These are phyloP conservation scores for Begonia masoniana DNA, from an alignment of 306 rosid species.

Conservation along the genomic window DNA sequence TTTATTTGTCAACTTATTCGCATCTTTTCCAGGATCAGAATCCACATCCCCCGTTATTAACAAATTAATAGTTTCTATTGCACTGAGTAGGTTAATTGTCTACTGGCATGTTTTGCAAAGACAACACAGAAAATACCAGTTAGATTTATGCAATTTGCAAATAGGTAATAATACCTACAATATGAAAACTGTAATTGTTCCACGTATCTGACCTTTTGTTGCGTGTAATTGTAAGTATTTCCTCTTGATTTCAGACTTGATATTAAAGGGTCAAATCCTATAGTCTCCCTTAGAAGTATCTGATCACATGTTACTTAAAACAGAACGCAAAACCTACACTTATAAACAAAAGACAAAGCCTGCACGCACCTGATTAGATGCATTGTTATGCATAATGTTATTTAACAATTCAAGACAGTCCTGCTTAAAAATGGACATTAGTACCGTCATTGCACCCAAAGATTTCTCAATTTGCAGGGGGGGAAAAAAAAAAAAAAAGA, in stretches of 20 bases:
- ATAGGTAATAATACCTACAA: neutral
- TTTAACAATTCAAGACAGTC: slow-evolving; percentile 83
- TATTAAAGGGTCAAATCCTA: slow-evolving; percentile 72
- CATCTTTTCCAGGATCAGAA: slow-evolving; percentile 65
- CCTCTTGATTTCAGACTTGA: slow-evolving; percentile 70
- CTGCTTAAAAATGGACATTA: slow-evolving; percentile 32
- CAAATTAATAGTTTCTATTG: slow-evolving; percentile 65
- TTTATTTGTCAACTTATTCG: slow-evolving; percentile 62
- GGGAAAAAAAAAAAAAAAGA: neutral
- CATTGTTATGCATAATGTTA: slow-evolving; percentile 61
- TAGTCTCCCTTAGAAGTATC: slow-evolving; percentile 81
- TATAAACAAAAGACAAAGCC: slow-evolving; percentile 9
- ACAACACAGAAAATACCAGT: slow-evolving; percentile 34
- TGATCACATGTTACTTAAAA: slow-evolving; percentile 18
- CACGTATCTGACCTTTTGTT: slow-evolving; percentile 79
- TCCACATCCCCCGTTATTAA: slow-evolving; percentile 62
- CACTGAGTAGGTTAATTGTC: slow-evolving; percentile 88
- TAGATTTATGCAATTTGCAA: slow-evolving; percentile 17
- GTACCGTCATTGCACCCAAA: slow-evolving; percentile 10
- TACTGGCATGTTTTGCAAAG: slow-evolving; percentile 59
- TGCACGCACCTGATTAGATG: slow-evolving; percentile 75
- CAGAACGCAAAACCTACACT: slow-evolving; percentile 10
- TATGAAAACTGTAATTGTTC: slow-evolving; percentile 15
- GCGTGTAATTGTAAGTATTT: slow-evolving; percentile 59
- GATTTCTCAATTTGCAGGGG: neutral